phyloP scores from a whole-genome alignment of 768 basidiomycete species.

The Gloeostereum incarnatum region DNA sequence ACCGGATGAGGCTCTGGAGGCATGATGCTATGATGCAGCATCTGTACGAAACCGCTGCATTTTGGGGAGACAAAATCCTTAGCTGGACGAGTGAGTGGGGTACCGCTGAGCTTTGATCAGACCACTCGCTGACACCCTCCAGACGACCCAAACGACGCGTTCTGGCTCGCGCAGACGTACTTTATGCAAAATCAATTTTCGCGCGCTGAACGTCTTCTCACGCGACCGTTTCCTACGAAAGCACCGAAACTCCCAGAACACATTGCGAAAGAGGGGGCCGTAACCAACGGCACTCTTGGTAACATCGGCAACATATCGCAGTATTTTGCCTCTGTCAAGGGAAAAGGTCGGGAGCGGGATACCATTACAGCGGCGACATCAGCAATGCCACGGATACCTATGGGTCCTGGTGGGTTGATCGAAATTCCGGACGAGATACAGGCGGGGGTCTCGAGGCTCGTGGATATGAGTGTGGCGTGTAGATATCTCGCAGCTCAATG shows the following conservation, averaged over 20 bases:
- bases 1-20: constrained; percentile 93
- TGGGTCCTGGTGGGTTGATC: constrained; percentile 64
- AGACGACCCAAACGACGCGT: constrained; percentile 97
- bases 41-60: constrained; percentile 92
- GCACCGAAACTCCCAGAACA: constrained; percentile 29
- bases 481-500: constrained; percentile 96
- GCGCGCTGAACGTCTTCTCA: constrained; percentile 86
- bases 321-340: too few species aligned
- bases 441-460: constrained; percentile 64
- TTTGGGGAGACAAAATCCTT: constrained; percentile 97
- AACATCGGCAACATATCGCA: too few species aligned
- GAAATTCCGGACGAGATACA: constrained; percentile 58
- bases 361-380: constrained; percentile 20
- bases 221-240: constrained; percentile 67
- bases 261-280: constrained; percentile 43
- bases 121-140: constrained; percentile 9
- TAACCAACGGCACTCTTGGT: too few species aligned
- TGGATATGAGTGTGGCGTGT: constrained; percentile 93
- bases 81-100: constrained; percentile 83
- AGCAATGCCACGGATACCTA: constrained; percentile 48
- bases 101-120: constrained; percentile 9
- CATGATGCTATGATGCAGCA: constrained; percentile 99
- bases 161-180: constrained; percentile 97
- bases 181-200: constrained; percentile 95
- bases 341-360: constrained; percentile 54